A percentile compares a stretch with the other conserved stretches of the same genome.
These are phyloP conservation scores for Vinca major DNA, from an alignment of 305 asterid genomes.

Conservation along the genomic window DNA sequence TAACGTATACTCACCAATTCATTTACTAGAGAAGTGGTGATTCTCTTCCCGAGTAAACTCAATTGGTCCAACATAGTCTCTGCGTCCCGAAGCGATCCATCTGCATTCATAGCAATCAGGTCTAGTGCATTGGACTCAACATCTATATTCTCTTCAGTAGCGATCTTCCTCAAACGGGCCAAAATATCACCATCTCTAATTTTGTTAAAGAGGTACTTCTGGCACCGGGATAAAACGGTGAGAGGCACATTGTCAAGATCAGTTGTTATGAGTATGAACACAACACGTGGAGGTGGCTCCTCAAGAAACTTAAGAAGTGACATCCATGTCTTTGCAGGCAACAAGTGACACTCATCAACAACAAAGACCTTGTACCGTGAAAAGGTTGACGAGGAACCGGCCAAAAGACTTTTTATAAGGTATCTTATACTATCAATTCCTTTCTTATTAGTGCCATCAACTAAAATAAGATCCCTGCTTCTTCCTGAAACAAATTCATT, in stretches of 20 bases:
- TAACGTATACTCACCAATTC: constrained; percentile 62
- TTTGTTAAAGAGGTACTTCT: constrained; percentile 63
- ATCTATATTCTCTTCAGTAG: constrained; percentile 51
- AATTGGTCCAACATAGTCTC: constrained; percentile 85
- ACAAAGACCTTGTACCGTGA: constrained; percentile 50
- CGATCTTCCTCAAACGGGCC: constrained; percentile 55
- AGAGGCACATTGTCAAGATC: constrained; percentile 73
- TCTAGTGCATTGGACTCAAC: constrained; percentile 69
- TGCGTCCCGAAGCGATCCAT: constrained; percentile 89
- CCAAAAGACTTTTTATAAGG: constrained; percentile 37
- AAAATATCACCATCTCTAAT: constrained; percentile 56
- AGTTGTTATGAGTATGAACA: constrained; percentile 64
- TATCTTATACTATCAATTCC: constrained; percentile 44
- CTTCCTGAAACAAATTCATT: constrained; percentile 57
- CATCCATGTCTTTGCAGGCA: constrained; percentile 75
- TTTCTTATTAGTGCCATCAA: constrained; percentile 59
- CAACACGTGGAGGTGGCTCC: constrained; percentile 51
- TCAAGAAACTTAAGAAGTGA: constrained; percentile 59
- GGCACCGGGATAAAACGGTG: constrained; percentile 65
- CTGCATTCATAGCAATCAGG: constrained; percentile 67
- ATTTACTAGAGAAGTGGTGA: constrained; percentile 72
- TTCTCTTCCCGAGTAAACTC: constrained; percentile 76
- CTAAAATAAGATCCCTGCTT: constrained; percentile 45
- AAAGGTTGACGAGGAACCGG: constrained; percentile 26
- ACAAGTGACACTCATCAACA: constrained; percentile 70